These are phyloP conservation scores for Hanseniaspora singularis DNA, from an alignment of 805 yeast species.

Conservation along the genomic window DNA sequence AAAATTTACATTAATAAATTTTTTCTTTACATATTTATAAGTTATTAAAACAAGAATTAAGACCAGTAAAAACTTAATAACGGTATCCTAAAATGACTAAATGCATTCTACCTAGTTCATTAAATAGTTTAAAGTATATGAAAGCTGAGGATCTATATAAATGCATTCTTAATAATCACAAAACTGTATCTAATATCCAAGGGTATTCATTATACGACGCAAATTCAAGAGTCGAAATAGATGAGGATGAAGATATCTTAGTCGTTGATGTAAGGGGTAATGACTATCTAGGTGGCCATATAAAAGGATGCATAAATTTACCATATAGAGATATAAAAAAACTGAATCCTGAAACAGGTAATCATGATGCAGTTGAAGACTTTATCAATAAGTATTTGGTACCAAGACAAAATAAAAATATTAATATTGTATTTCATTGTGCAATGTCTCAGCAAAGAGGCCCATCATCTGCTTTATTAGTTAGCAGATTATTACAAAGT, in stretches of 20 bases:
- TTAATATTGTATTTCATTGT: conserved; percentile 68
- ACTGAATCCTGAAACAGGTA: neutral
- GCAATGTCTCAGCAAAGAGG: conserved; percentile 86
- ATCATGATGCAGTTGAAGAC: conserved; percentile 47
- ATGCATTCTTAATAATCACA: conserved; percentile 7
- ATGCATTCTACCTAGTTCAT: neutral
- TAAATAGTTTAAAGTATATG: conserved; percentile 8
- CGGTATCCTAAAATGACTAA: neutral
- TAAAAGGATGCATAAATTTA: conserved; percentile 22
- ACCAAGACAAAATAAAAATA: conserved; percentile 33
- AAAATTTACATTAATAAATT: too few relatives aligned
- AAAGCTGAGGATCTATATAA: conserved; percentile 12
- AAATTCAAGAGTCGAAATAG: neutral
- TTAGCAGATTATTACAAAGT: conserved; percentile 28
- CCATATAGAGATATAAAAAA: conserved; percentile 20
- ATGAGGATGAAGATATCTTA: conserved; percentile 15
- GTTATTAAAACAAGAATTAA: too few relatives aligned
- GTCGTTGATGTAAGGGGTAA: conserved; percentile 79
- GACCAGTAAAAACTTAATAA: neutral
- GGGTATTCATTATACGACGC: conserved; percentile 5
- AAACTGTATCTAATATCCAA: neutral
- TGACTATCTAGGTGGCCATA: conserved; percentile 59
- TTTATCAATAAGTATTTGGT: conserved; percentile 21
- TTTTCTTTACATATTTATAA: too few relatives aligned
- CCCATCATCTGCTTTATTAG: conserved; percentile 66